A percentile compares a stretch with the other conserved stretches of the same genome.
Evolutionary conservation across 345 rosid genomes (phyloP).

Genomic region (Eucalyptus regnans): DNA sequence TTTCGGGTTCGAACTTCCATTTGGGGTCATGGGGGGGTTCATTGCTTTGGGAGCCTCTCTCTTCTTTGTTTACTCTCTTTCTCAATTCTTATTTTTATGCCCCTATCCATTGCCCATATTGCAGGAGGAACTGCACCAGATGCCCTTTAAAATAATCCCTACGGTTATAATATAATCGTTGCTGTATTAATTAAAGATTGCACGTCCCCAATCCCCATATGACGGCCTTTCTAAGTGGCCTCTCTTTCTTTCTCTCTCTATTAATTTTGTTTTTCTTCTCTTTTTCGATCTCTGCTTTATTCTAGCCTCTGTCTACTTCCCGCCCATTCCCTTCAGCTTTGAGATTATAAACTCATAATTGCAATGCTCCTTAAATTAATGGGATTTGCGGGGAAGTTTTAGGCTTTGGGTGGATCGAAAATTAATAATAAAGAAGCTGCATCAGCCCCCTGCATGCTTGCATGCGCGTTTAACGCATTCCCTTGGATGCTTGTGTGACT

Average conservation of each 20-base stretch:
- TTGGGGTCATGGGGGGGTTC: not conserved
- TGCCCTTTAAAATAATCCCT: not conserved
- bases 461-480: constrained; percentile 1
- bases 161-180: not conserved
- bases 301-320: not conserved
- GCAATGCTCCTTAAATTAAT: not conserved
- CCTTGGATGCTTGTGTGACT: not conserved
- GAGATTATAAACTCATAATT: not conserved
- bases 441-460: not conserved
- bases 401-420: not conserved
- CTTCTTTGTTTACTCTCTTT: not conserved
- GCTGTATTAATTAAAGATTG: too few species aligned
- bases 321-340: not conserved
- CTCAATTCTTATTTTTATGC: not conserved
- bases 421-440: not conserved
- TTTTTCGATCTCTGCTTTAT: not conserved
- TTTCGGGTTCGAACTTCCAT: not conserved
- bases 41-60: not conserved
- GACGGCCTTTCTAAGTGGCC: not conserved
- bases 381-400: not conserved
- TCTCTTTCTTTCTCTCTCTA: not conserved
- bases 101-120: not conserved
- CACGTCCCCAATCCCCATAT: not conserved
- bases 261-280: not conserved
- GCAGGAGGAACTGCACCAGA: not conserved